Conservation (phyloP, 192 early-diverging fungal genomes). For the Backusella australiensis region DNA sequence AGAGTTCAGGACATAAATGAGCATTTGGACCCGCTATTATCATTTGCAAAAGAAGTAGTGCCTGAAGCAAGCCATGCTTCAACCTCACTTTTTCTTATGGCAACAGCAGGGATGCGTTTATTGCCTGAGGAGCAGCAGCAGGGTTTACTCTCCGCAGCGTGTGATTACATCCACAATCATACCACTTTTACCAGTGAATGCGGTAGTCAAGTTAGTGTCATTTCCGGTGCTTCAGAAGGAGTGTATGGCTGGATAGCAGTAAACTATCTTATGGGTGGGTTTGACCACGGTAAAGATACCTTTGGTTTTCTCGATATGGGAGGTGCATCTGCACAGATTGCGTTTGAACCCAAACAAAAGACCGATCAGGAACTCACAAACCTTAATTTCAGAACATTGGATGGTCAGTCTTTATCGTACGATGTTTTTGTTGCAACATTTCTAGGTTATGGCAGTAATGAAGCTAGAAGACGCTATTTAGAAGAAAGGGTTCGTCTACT, state of each 20-base stretch:
- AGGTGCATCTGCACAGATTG: conserved; percentile 95
- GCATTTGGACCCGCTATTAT: conserved; percentile 75
- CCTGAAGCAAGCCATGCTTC: conserved; percentile 52
- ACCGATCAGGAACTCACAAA: conserved; percentile 72
- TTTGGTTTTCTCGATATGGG: conserved; percentile 97
- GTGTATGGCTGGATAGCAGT: conserved; percentile 95
- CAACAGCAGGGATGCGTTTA: conserved; percentile 97
- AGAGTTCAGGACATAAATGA: conserved; percentile 53
- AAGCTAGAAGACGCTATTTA: conserved; percentile 83
- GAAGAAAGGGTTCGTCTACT: conserved; percentile 49
- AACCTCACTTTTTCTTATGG: conserved; percentile 87
- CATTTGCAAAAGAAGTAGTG: conserved; percentile 70
- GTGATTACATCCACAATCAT: conserved; percentile 59
- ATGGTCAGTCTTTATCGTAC: conserved; percentile 56
- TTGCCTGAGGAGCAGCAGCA: conserved; percentile 50
- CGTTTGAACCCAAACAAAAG: conserved; percentile 83
- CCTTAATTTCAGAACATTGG: conserved; percentile 67
- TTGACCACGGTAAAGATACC: conserved; percentile 53
- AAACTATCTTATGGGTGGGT: conserved; percentile 88
- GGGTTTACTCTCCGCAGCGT: conserved; percentile 63
- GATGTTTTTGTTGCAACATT: conserved; percentile 91
- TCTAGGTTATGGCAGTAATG: conserved; percentile 93
- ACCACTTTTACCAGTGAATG: conserved; percentile 73
- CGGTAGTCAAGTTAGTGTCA: conserved; percentile 75
- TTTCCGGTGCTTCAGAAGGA: conserved; percentile 92